Base-by-base conservation (phyloP, 495 filamentous ascomycete species). In the Podospora conica region DNA sequence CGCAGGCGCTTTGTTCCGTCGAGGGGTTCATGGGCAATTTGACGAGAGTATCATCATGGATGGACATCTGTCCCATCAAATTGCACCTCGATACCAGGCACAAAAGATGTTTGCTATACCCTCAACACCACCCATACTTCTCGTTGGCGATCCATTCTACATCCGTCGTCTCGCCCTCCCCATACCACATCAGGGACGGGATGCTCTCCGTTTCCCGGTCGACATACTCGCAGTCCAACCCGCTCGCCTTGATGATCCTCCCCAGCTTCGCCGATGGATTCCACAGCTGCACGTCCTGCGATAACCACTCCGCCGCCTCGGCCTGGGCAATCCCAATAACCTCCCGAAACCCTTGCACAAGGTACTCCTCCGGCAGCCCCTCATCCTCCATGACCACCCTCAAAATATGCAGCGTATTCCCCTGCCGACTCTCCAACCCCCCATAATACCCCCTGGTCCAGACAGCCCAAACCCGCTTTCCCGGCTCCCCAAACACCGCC, bases 111-210 rank as follows among this genome's bases (percentile, higher is more conserved):
- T 27, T 6, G 25, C 25, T 27, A 2, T 27, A n/a, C 53, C 29
- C 21, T 33, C 21, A 97, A 74, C 91, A 96, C 94, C 94, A 98
- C 21, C 85, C 90, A 79, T 87, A 97, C 82, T 96, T 97, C 83
- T 98, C 93, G 73, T 96, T 96, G 66, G 82, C 84, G 61, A 92
- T 76, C 95, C 95, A 98, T 58, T 92, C 89, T 53, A 96, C 79
- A 23, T 87, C 81, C 48, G 81, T 77, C 18, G 75, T 75, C 8
- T 66, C 64, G 11, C 74, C 81, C 22, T 75, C 71, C 8, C 79
- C 83, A 64, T 84, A 82, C 82, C 82, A 84, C 78, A 79, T 82
- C 73, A 86, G 68, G 66, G 79, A 81, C 0, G 82, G 71, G 63
- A 86, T 85, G 60, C 82, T 85, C 5, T 83, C 80, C 48, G 68